Evolutionary conservation across 2,329 filamentous ascomycete species (phyloP), one percentile per base, ranked within the genome.

Genomic region (Diaporthe destruens): DNA sequence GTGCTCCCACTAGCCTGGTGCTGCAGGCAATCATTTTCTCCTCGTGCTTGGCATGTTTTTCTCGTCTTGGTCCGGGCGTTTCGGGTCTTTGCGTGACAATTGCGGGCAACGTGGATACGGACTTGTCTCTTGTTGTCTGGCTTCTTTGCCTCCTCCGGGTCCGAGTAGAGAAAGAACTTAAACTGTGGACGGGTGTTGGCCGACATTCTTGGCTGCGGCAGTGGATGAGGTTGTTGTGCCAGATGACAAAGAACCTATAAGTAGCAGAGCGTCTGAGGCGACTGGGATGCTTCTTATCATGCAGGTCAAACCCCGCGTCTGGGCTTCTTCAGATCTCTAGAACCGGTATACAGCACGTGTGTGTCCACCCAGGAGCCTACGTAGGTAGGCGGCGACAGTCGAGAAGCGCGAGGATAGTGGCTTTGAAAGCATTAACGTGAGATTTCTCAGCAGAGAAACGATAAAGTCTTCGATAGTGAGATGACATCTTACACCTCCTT

Each of bases 121-220:
- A 73, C 71, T 53, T 59, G 68, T 44, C 54, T 73, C 20, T 73
- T 73, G 23, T 70, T 71, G 51, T 71, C 68, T 1, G 67, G 34
- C 9, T 25, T 66, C 39, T 71, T 73, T 5, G 71, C 68, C 16
- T 71, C 56, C 3, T 51, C 57, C 9, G 71, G 71, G n/a, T 73
- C 71, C 3, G 71, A 71, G 42, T 65, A 73, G n/a, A 73, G 69
- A 25, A 73, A 73, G 67, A 73, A 73, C 16, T 66, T 56, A 18
- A 73, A 53, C 42, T 71, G 67, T 18, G 66, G 53, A 6, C n/a
- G 53, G 11, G 11, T 42, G 8, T 36, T 36, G 18, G 53, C 25
- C 6, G 66, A 56, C 34, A 47, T 57, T 23, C 11, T 47, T 12
- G 12, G 39, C 1, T 5, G 20, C 11, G 25, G 25, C 39, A 11